phyloP scores from a whole-genome alignment of 306 rosid species.

The Sindora glabra region DNA sequence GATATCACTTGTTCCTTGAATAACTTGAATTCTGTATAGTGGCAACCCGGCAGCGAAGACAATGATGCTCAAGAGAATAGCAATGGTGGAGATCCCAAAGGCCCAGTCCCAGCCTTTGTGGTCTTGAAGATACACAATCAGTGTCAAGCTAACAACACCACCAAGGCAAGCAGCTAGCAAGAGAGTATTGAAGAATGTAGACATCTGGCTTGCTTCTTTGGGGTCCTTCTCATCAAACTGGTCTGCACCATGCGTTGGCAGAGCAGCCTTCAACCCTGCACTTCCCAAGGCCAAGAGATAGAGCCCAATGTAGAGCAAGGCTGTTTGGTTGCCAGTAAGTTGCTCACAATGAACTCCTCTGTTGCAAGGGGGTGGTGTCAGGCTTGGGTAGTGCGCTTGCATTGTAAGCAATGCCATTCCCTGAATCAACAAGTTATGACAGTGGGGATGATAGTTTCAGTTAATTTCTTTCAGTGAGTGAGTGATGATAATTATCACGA shows the following conservation, averaged over 20 bases:
- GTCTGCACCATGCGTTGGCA: slow-evolving; percentile 90
- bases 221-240: slow-evolving; percentile 79
- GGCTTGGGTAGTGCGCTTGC: slow-evolving; percentile 68
- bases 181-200: slow-evolving; percentile 66
- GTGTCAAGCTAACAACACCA: slow-evolving; percentile 58
- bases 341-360: slow-evolving; percentile 32
- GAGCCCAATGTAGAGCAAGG: slow-evolving; percentile 53
- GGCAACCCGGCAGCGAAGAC: slow-evolving; percentile 63
- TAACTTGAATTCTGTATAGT: slow-evolving; percentile 49
- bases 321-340: slow-evolving; percentile 33
- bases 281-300: slow-evolving; percentile 53
- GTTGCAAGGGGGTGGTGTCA: slow-evolving; percentile 52
- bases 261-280: slow-evolving; percentile 68
- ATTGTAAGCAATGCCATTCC: slow-evolving; percentile 53
- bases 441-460: too few relatives aligned
- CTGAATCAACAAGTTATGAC: slow-evolving; percentile 35
- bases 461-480: too few relatives aligned
- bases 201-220: slow-evolving; percentile 58
- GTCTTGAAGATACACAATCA: slow-evolving; percentile 70
- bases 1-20: slow-evolving; percentile 47
- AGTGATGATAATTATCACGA: too few relatives aligned
- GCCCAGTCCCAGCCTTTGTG: slow-evolving; percentile 91
- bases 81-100: slow-evolving; percentile 51
- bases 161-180: slow-evolving; percentile 62
- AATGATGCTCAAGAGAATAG: slow-evolving; percentile 36